phyloP scores from a whole-genome alignment of 208 protist genomes.

The Leishmania guyanensis region DNA sequence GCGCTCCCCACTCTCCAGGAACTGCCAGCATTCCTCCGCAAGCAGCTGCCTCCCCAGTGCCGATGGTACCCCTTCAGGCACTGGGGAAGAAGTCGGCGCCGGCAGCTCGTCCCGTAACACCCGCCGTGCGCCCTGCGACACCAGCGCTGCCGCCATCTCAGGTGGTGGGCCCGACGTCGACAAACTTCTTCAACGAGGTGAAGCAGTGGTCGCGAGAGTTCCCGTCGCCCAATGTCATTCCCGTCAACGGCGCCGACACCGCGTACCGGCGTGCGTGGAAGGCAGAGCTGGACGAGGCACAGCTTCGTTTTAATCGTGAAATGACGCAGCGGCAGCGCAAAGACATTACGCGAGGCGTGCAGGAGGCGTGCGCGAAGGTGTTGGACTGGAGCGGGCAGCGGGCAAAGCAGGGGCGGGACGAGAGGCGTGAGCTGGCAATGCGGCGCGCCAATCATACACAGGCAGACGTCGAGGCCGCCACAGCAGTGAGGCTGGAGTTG shows the following conservation, averaged over 20 bases:
- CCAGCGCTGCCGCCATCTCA: slow-evolving; percentile 16
- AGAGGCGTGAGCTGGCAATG: slow-evolving; percentile 20
- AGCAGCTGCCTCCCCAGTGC: neutral
- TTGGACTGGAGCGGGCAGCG: slow-evolving; percentile 17
- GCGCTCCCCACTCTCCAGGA: neutral
- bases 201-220: slow-evolving; percentile 41
- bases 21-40: neutral
- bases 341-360: slow-evolving; percentile 22
- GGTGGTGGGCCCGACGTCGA: slow-evolving; percentile 33
- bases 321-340: slow-evolving; percentile 32
- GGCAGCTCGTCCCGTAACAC: neutral
- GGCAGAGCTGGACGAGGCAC: slow-evolving; percentile 33
- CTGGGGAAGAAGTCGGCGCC: neutral
- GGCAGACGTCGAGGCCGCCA: slow-evolving; percentile 28
- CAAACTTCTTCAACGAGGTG: slow-evolving; percentile 50
- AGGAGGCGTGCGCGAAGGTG: slow-evolving; percentile 32
- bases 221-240: slow-evolving; percentile 34
- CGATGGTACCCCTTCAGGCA: slow-evolving; percentile 1
- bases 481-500: slow-evolving; percentile 20
- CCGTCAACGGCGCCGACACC: slow-evolving; percentile 31
- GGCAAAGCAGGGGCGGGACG: slow-evolving; percentile 34
- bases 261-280: slow-evolving; percentile 42
- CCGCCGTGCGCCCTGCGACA: neutral
- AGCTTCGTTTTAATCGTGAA: slow-evolving; percentile 33
- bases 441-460: slow-evolving; percentile 20